These are phyloP conservation scores for Ceratobasidium sp. DNA, from an alignment of 1,284 basidiomycete genomes.

Conservation along the genomic window DNA sequence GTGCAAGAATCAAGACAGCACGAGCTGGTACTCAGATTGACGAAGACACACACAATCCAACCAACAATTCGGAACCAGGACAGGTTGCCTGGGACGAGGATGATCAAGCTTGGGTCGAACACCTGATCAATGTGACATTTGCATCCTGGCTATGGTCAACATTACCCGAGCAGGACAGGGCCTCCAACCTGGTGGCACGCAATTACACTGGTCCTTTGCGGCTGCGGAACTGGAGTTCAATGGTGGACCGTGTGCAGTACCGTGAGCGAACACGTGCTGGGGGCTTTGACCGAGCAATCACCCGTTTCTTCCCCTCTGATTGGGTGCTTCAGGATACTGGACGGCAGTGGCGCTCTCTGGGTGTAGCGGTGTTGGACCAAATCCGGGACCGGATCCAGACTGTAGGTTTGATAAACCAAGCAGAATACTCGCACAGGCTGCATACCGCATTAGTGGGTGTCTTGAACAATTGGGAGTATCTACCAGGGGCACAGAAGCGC, in stretches of 20 bases:
- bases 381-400: not conserved
- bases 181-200: not conserved
- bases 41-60: not conserved
- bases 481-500: not conserved
- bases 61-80: not conserved
- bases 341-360: not conserved
- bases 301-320: not conserved
- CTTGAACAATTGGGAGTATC: not conserved
- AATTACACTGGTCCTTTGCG: not conserved
- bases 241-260: not conserved
- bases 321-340: not conserved
- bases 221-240: not conserved
- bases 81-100: not conserved
- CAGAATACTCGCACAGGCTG: not conserved
- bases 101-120: slow-evolving; percentile 7
- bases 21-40: not conserved
- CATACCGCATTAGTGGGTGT: not conserved
- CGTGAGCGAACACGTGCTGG: not conserved
- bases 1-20: not conserved
- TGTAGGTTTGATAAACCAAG: not conserved
- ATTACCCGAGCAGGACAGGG: not conserved
- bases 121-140: not conserved
- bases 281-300: not conserved
- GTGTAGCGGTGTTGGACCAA: not conserved
- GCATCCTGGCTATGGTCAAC: not conserved